Percentiles rank a stretch among this genome's conserved stretches.
Evolutionary conservation across 106 monocot genomes (phyloP).

Genomic region (Alisma plantagoaquatica): DNA sequence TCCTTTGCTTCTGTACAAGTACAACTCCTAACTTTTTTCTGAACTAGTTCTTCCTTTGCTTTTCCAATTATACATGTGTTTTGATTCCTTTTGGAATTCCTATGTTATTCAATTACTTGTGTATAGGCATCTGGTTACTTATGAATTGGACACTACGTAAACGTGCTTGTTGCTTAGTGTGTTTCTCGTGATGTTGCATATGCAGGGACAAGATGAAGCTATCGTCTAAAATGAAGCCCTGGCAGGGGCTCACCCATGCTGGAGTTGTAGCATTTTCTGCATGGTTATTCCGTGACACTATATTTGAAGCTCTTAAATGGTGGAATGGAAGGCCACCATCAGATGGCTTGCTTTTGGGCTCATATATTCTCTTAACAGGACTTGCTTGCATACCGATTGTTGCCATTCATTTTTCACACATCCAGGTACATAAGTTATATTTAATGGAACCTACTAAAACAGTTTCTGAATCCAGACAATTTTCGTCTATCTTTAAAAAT

Average conservation of each 20-base stretch:
- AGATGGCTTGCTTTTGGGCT: constrained; percentile 84
- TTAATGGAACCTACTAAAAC: no score
- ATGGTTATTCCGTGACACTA: constrained; percentile 87
- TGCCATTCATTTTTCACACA: constrained; percentile 88
- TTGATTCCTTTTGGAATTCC: no score
- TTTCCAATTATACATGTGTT: no score
- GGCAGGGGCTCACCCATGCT: constrained; percentile 91
- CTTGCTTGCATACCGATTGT: constrained; percentile 89
- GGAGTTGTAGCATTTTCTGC: constrained; percentile 68
- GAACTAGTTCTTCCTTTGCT: background rate
- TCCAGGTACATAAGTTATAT: constrained; percentile 64
- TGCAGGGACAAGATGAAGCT: constrained; percentile 77
- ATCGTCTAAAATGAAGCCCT: constrained; percentile 77
- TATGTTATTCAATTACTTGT: no score
- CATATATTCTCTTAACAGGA: constrained; percentile 68
- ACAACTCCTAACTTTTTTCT: constrained; percentile 1
- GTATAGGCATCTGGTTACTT: no score
- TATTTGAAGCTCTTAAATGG: constrained; percentile 97
- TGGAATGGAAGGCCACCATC: constrained; percentile 90
- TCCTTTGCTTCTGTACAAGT: constrained; percentile 97
- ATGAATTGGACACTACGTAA: no score
- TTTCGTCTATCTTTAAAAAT: no score
- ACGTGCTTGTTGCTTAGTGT: no score
- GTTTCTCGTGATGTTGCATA: no score
- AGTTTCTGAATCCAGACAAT: no score